A percentile compares a stretch with the other conserved stretches of the same genome.
These are phyloP conservation scores for Aechmea fasciata DNA, from an alignment of 176 grass and related monocot species.

Conservation along the genomic window DNA sequence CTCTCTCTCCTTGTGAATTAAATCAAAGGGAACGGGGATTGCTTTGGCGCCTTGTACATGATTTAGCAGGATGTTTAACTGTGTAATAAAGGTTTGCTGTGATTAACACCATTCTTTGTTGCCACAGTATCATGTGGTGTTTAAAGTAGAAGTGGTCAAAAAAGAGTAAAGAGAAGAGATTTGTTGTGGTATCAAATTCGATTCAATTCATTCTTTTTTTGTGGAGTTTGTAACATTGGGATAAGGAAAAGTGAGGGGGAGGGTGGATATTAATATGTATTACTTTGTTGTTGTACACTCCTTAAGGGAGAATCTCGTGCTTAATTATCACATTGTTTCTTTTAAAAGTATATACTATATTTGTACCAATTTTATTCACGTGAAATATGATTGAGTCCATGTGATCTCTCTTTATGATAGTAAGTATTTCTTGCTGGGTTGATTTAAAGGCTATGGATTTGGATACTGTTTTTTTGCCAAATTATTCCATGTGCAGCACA, in stretches of 20 bases:
- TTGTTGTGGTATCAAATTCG: slow-evolving; percentile 11
- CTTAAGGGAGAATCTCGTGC: slow-evolving; percentile 34
- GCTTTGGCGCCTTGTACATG: slow-evolving; percentile 16
- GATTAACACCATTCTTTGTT: background rate
- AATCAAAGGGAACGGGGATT: too few relatives aligned
- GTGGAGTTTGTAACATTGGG: slow-evolving; percentile 16
- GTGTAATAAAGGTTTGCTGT: background rate
- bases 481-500: too few relatives aligned
- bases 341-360: background rate
- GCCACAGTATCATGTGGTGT: background rate
- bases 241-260: slow-evolving; percentile 19
- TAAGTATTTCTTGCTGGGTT: too few relatives aligned
- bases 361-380: too few relatives aligned
- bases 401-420: too few relatives aligned
- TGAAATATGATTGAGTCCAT: too few relatives aligned
- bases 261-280: background rate
- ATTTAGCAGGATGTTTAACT: background rate
- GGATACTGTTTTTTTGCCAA: too few relatives aligned
- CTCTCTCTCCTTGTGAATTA: too few relatives aligned
- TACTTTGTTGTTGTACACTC: background rate
- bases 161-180: slow-evolving; percentile 17
- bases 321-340: slow-evolving; percentile 22
- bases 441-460: too few relatives aligned
- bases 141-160: background rate
- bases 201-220: slow-evolving; percentile 35